phyloP scores from a whole-genome alignment of 2,329 filamentous ascomycete genomes.

The Fulvia fulva region DNA sequence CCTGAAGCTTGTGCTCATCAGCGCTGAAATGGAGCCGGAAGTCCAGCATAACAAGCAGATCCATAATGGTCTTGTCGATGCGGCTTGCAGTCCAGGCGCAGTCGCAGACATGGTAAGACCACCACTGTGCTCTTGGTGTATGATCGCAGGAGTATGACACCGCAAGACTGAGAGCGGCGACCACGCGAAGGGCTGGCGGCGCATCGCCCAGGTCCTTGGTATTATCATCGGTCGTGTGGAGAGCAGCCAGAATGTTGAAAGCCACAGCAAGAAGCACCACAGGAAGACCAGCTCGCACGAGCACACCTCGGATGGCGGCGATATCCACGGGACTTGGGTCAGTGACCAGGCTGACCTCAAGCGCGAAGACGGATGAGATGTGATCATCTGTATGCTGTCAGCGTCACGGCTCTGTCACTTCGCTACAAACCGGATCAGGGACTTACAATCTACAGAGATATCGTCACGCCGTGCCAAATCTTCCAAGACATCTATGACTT shows the following conservation, averaged over 20 bases:
- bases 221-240: conserved; percentile 6
- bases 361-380: conserved; percentile 21
- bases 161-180: conserved; percentile 27
- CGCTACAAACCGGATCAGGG: no score
- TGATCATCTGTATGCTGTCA: conserved; percentile 14
- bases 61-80: conserved; percentile 19
- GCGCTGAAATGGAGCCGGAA: conserved; percentile 25
- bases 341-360: conserved; percentile 7
- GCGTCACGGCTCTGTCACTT: no score
- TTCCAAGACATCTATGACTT: conserved; percentile 18
- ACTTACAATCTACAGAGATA: conserved; percentile 1
- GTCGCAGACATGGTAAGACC: conserved; percentile 24
- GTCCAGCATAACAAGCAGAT: conserved; percentile 24
- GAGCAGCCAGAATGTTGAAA: conserved; percentile 28
- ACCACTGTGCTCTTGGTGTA: conserved; percentile 20
- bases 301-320: conserved; percentile 21
- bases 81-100: conserved; percentile 15
- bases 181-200: conserved; percentile 23
- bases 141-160: conserved; percentile 28
- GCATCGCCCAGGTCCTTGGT: not conserved
- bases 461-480: conserved; percentile 1
- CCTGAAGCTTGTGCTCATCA: conserved; percentile 10
- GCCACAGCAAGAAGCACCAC: conserved; percentile 29
- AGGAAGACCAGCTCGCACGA: conserved; percentile 26
- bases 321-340: conserved; percentile 11